Evolutionary conservation across 345 rosid genomes (phyloP), one percentile per base, ranked within the genome.

Genomic region (Euphorbia peplus): DNA sequence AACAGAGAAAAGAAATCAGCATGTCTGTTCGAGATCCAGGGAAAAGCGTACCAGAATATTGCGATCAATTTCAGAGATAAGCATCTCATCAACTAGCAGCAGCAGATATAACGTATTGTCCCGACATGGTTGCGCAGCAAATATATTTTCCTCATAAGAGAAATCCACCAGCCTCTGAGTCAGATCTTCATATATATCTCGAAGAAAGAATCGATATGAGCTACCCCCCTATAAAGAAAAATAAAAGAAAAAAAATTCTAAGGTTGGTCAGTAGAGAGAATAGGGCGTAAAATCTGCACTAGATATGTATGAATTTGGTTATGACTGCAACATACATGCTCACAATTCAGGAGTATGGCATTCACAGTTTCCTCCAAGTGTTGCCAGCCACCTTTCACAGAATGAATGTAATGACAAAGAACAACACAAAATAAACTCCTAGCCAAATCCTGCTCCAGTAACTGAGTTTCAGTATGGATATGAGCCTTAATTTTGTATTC

Each of bases 371-470:
- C 98, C 76, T 93, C 98, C 69, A 93, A 76, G 60, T 82, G 92
- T 74, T 89, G 98, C 98, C 98, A 93, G 73, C 98, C 98, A 69
- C 98, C 97, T 86, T 90, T 93, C 62, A 93, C 84, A 29, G 85
- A 87, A 72, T 76, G 79, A 53, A 90, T 79, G 78, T 84, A 85
- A 83, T 93, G 91, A 78, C 93, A 83, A 74, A 93, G 97, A 76
- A 90, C 92, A 73, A 85, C 78, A 74, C 87, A 88, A 68, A 82
- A 93, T 66, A 93, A 70, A 71, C 84, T 85, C 82, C 88, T 87
- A 74, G 85, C 85, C 77, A 86, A 76, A 64, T 73, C 77, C 74
- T 81, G 89, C 78, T 93, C 98, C 68, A 73, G 82, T 56, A 69
- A 60, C 81, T 79, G 83, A 72, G 52, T 56, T 64, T 81, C 87